These are phyloP conservation scores for Bolboschoenus planiculmis DNA, from an alignment of 176 grass and related monocot species.

Conservation along the genomic window DNA sequence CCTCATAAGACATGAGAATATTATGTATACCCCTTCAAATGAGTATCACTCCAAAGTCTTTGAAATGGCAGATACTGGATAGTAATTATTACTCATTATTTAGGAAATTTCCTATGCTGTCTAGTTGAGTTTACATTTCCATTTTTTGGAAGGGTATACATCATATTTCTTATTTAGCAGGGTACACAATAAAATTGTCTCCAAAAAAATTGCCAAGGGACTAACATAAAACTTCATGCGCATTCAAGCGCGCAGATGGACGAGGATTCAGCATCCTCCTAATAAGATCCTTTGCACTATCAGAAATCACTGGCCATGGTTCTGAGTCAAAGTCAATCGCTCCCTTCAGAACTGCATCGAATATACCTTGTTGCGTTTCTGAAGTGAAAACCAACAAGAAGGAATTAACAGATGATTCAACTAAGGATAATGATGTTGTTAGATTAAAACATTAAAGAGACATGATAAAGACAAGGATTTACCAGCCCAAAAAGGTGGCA, in stretches of 20 bases:
- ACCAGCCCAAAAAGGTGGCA: slow-evolving; percentile 88
- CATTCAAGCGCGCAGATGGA: slow-evolving; percentile 53
- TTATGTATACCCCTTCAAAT: neutral
- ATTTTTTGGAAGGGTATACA: neutral
- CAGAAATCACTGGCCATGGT: slow-evolving; percentile 94
- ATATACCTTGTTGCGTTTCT: slow-evolving; percentile 99
- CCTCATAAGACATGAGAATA: neutral
- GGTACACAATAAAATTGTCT: neutral
- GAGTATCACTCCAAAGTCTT: neutral
- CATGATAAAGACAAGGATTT: neutral
- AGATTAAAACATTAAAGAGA: neutral
- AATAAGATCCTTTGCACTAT: slow-evolving; percentile 94
- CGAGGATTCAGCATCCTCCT: slow-evolving; percentile 75
- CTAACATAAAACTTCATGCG: slow-evolving; percentile 93
- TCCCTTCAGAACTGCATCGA: slow-evolving; percentile 95
- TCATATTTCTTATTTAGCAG: neutral
- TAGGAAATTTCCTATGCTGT: neutral
- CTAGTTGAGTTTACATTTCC: neutral
- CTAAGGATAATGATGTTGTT: neutral
- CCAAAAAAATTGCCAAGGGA: slow-evolving; percentile 18
- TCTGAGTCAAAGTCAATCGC: slow-evolving; percentile 92
- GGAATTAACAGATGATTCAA: neutral
- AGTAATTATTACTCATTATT: neutral
- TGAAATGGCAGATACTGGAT: neutral
- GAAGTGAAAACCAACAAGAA: slow-evolving; percentile 20